These are phyloP conservation scores for Tricholomella constricta DNA, from an alignment of 768 basidiomycete species.

Conservation along the genomic window DNA sequence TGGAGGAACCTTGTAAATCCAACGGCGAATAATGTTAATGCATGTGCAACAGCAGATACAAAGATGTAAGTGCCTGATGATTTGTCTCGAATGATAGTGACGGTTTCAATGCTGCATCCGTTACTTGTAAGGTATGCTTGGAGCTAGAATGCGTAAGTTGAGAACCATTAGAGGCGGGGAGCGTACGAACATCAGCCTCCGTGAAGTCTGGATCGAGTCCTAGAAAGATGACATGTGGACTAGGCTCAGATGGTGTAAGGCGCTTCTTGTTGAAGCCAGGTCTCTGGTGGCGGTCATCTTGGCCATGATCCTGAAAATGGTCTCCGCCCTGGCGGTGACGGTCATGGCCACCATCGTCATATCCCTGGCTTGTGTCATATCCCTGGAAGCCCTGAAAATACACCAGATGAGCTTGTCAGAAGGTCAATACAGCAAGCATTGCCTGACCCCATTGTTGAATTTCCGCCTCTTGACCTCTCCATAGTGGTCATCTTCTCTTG, in stretches of 20 bases:
- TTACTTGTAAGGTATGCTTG: constrained; percentile 74
- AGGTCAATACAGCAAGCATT: background rate
- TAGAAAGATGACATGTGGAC: constrained; percentile 93
- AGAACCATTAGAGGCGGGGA: constrained; percentile 29
- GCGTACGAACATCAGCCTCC: constrained; percentile 85
- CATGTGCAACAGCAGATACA: constrained; percentile 65
- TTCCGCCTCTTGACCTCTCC: constrained; percentile 79
- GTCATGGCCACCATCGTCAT: constrained; percentile 46
- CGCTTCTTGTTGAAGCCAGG: constrained; percentile 67
- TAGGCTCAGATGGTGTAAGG: constrained; percentile 80
- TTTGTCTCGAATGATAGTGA: constrained; percentile 96
- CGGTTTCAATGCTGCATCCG: constrained; percentile 78
- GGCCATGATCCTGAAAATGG: constrained; percentile 47
- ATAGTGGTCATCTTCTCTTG: constrained; percentile 69
- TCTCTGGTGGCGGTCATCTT: constrained; percentile 54
- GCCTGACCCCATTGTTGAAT: constrained; percentile 62
- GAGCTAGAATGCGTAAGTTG: constrained; percentile 58
- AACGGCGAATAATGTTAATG: constrained; percentile 76
- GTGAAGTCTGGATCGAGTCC: constrained; percentile 91
- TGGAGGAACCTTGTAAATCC: constrained; percentile 85
- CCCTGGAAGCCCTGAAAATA: constrained; percentile 40
- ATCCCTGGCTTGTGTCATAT: constrained; percentile 49
- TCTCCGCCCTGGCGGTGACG: constrained; percentile 32
- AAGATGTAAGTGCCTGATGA: constrained; percentile 92
- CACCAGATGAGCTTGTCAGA: background rate